These are phyloP conservation scores for Fallopia convolvulus DNA, from an alignment of 148 eudicot genomes.

Conservation along the genomic window DNA sequence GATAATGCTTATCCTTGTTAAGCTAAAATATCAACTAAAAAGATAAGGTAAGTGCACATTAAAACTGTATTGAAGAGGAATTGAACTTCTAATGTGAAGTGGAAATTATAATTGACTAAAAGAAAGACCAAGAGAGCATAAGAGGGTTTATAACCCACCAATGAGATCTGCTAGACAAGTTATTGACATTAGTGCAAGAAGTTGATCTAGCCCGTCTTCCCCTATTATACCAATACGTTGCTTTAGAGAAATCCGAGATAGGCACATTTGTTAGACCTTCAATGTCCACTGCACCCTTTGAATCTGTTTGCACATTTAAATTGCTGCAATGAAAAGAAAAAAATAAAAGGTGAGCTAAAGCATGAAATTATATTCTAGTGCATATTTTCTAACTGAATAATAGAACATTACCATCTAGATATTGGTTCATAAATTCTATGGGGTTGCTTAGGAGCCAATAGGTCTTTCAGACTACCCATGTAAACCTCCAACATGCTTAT, in stretches of 20 bases:
- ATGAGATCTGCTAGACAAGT: conserved; percentile 70
- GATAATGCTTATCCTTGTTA: conserved; percentile 60
- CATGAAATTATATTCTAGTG: neutral
- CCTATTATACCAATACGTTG: conserved; percentile 64
- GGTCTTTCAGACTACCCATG: conserved; percentile 57
- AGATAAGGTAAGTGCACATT: conserved; percentile 32
- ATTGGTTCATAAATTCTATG: conserved; percentile 34
- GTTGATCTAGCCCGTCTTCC: conserved; percentile 70
- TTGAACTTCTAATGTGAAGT: neutral
- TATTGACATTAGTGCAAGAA: conserved; percentile 64
- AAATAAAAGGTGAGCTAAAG: conserved; percentile 11
- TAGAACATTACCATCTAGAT: conserved; percentile 40
- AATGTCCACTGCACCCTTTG: conserved; percentile 54
- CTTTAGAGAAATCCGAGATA: conserved; percentile 51
- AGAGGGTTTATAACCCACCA: conserved; percentile 41
- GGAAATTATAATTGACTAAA: neutral
- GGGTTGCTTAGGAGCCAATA: conserved; percentile 46
- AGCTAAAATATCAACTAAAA: conserved; percentile 49
- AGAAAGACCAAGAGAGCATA: neutral
- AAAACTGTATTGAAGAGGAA: conserved; percentile 15
- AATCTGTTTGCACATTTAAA: conserved; percentile 61
- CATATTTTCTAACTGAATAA: neutral
- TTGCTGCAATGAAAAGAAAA: conserved; percentile 27
- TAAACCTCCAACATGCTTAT: conserved; percentile 79
- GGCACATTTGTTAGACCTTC: conserved; percentile 62